These are phyloP conservation scores for Naganishia albida DNA, from an alignment of 1,284 basidiomycete species.

Conservation along the genomic window DNA sequence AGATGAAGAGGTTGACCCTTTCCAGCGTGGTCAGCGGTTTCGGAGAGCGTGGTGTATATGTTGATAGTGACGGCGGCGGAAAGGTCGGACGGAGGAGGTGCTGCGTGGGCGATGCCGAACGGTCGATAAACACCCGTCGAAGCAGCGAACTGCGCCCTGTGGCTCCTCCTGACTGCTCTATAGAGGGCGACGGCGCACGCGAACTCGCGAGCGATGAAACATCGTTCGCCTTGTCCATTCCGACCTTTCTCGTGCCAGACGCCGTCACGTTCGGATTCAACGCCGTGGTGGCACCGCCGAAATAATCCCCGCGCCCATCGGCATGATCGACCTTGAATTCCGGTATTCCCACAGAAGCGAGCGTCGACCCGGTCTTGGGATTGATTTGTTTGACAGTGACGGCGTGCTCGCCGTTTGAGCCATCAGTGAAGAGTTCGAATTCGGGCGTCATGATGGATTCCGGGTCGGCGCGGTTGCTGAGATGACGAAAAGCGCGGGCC, in stretches of 20 bases:
- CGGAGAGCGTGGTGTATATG: slow-evolving; percentile 48
- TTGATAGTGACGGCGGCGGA: slow-evolving; percentile 51
- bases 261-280: slow-evolving; percentile 6
- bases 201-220: slow-evolving; percentile 22
- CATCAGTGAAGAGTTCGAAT: slow-evolving; percentile 41
- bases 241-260: not conserved
- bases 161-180: slow-evolving; percentile 6
- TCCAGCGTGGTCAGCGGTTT: slow-evolving; percentile 40
- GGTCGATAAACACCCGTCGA: slow-evolving; percentile 51
- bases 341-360: slow-evolving; percentile 7
- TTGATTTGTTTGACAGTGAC: not conserved
- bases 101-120: slow-evolving; percentile 49
- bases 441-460: slow-evolving; percentile 44
- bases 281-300: slow-evolving; percentile 15
- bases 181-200: slow-evolving; percentile 27
- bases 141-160: slow-evolving; percentile 38
- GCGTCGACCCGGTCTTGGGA: not conserved
- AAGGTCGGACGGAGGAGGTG: slow-evolving; percentile 52
- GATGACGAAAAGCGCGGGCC: slow-evolving; percentile 44
- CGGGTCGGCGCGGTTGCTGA: slow-evolving; percentile 25
- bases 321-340: slow-evolving; percentile 8
- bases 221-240: not conserved
- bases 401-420: slow-evolving; percentile 1
- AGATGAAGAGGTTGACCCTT: slow-evolving; percentile 53
- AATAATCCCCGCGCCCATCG: slow-evolving; percentile 1